A percentile compares a stretch with the other conserved stretches of the same genome.
Evolutionary conservation across 331 rosid genomes (phyloP).

Genomic region (Pyrus hybrid): DNA sequence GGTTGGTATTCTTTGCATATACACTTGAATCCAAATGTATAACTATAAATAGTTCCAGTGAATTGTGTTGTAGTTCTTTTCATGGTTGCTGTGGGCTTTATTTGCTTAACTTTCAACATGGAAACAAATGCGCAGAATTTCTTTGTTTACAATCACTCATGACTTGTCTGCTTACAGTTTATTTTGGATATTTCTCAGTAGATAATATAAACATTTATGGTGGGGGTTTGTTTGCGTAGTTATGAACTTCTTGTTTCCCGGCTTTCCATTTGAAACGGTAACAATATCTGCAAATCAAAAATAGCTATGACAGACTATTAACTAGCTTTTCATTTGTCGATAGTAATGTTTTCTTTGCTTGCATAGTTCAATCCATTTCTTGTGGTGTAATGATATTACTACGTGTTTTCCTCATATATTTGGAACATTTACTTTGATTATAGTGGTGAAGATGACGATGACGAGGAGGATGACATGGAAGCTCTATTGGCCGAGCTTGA

Average conservation of each 20-base stretch:
- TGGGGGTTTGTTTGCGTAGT: neutral
- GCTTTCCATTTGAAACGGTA: neutral
- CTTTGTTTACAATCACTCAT: neutral
- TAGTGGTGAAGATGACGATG: slow-evolving; percentile 45
- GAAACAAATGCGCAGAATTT: neutral
- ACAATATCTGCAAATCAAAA: neutral
- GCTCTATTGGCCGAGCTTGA: slow-evolving; percentile 91
- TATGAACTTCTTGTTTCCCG: neutral
- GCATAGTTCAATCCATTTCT: neutral
- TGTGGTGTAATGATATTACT: neutral
- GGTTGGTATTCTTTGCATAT: slow-evolving; percentile 34
- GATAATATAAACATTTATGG: neutral
- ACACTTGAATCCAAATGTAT: neutral
- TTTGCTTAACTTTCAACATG: neutral
- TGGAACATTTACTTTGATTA: neutral
- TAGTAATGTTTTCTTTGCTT: neutral
- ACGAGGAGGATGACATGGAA: slow-evolving; percentile 68
- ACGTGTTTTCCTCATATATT: neutral
- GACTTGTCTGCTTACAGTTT: neutral
- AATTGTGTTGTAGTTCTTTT: neutral
- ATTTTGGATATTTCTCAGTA: neutral
- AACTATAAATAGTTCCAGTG: neutral
- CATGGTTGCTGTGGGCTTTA: neutral
- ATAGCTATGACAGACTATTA: neutral
- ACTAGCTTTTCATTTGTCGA: neutral